Evolutionary conservation across 2,329 filamentous ascomycete species (phyloP), one percentile per base, ranked within the genome.

Genomic region (Cladosporium sp.): DNA sequence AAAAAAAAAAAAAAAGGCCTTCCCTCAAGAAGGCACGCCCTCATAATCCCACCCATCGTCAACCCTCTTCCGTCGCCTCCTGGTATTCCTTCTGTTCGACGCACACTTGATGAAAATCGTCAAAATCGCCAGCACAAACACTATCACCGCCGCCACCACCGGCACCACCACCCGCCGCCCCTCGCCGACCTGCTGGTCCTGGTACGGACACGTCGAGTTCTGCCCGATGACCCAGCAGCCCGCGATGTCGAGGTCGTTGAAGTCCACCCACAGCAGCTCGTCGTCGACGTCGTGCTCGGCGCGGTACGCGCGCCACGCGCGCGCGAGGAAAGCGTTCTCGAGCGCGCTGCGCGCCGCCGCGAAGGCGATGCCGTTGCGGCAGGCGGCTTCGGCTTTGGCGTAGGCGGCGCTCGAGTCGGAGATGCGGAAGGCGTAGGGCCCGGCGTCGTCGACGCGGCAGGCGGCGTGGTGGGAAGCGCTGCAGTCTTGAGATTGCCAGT

Each of bases 61-160:
- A 53, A 76, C 76, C 65, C 77, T 74, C 62, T 80, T 75, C 66
- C 80, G 79, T 57, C 77, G 77, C 66, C 85, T 79, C 70, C 83
- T 81, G 71, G 81, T 82, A 56, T 82, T 80, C 68, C 82, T 80
- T 66, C 87, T 76, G 74, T 89, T 89, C 5, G 85, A 83, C 67
- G 86, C 87, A 72, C 86, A 88, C 72, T 90, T 90, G 59, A 87
- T 83, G 68, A 89, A 86, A 14, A 89, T 74, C 0, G 86, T 89
- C 72, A 89, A 73, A 0, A 82, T 84, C 0, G 85, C 83, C n/a
- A 88, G 75, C 21, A 89, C 78, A 57, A 88, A 81, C 1, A 90
- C 85, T 26, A 90, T 84, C 5, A 90, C 80, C 5, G 84, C 86
- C 1, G 86, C 87, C 26, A 90, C 82, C 0, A 84, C 85, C 2